Base-by-base conservation (phyloP, 164 flowering plant species). In the Kingdonia uniflora region DNA sequence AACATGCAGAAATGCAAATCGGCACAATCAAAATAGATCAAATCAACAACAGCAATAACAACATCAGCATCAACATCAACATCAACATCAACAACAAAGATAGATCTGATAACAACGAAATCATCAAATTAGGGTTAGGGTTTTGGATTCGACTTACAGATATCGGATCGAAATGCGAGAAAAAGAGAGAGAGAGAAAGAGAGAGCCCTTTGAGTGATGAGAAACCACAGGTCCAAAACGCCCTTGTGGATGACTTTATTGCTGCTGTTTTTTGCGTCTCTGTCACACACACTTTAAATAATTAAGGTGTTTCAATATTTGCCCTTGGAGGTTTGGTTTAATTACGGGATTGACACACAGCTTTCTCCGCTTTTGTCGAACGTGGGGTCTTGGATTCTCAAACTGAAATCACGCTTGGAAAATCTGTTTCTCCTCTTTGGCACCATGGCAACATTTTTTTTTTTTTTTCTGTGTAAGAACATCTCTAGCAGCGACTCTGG, bases 141-240 rank as follows among this genome's bases (percentile, higher is more conserved):
- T 55, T 55, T 42, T 12, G 49, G 33, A 26, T 20, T 53, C 39
- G 40, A 49, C 58, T 61, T 40, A 61, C 63, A 24, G 24, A 45
- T 8, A 8, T 29, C 7, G 57, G 48, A 54, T 54, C 49, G 51
- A 38, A 38, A 25, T 46, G 60, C 21, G 37, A 38, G 52, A 29
- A 37, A 46, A 22, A 48, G 29, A 17, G 22, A 52, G 43, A 23
- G 58, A 44, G 58, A 47, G 29, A 19, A 16, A 47, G 21, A 56
- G 42, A 5, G 37, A 47, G 19, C n/a, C 33, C 41, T 19, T 19
- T 6, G 48, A 56, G 54, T 57, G 39, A 57, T 57, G 19, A 43
- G 38, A 47, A 57, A 52, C 47, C 45, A 57, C 45, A 48, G 46
- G 54, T 48, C 54, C 45, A 23, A 47, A 56, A 56, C 42, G 24